A percentile compares a stretch with the other conserved stretches of the same genome.
Evolutionary conservation across 2,329 filamentous ascomycete genomes (phyloP).

Genomic region (Talaromyces sp.): DNA sequence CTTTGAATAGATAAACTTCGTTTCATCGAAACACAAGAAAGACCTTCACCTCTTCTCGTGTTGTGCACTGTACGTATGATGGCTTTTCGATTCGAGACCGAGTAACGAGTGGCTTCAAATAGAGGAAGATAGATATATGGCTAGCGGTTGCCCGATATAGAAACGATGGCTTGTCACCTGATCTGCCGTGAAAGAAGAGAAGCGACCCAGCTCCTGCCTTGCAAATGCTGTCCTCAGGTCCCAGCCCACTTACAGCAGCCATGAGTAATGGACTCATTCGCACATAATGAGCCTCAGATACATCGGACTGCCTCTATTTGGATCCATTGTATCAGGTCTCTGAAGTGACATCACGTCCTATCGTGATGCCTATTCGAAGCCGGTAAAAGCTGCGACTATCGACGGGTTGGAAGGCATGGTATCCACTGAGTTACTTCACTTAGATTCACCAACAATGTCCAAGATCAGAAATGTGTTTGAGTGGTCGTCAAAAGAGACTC

Average conservation of each 20-base stretch:
- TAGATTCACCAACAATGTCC: not conserved
- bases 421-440: not conserved
- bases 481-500: not conserved
- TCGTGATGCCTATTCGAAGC: not conserved
- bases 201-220: not conserved
- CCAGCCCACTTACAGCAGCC: not conserved
- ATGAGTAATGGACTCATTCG: not conserved
- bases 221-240: not conserved
- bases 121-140: not conserved
- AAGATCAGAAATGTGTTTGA: not conserved
- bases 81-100: not conserved
- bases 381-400: not conserved
- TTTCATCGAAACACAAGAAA: not conserved
- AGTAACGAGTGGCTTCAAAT: not conserved
- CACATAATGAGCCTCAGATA: not conserved
- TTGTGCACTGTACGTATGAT: not conserved
- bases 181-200: slow-evolving; percentile 8
- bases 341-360: not conserved
- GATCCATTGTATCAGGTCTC: not conserved
- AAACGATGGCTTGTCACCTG: slow-evolving; percentile 7
- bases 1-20: not conserved
- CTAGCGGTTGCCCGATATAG: not conserved
- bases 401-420: no score
- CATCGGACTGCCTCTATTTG: not conserved
- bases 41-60: not conserved